Evolutionary conservation across 2,329 filamentous ascomycete species (phyloP).

Genomic region (Rhynchosporium graminicola): DNA sequence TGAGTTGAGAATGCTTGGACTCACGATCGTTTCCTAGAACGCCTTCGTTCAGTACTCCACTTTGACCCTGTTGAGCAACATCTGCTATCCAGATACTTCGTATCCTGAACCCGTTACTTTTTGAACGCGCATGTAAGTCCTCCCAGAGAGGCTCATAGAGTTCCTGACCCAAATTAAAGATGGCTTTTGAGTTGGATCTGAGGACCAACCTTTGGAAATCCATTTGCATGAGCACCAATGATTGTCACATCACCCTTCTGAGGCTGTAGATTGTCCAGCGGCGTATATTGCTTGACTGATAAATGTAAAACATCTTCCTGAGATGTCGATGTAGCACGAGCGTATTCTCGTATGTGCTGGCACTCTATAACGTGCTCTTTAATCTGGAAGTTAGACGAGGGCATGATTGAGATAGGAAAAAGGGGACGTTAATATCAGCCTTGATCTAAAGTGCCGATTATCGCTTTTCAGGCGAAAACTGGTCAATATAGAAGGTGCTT

Average conservation of each 20-base stretch:
- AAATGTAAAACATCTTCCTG: constrained; percentile 76
- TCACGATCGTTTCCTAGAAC: constrained; percentile 81
- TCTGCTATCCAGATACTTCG: constrained; percentile 89
- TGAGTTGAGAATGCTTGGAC: constrained; percentile 37
- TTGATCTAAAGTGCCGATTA: too few species aligned
- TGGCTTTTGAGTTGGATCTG: neutral
- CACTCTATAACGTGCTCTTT: constrained; percentile 72
- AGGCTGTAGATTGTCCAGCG: constrained; percentile 67
- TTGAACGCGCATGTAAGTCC: constrained; percentile 65
- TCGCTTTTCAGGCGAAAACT: neutral
- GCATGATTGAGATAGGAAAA: constrained; percentile 19
- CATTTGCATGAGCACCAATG: constrained; percentile 86
- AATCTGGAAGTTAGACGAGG: constrained; percentile 56
- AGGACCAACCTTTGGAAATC: constrained; percentile 74
- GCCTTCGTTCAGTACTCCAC: constrained; percentile 73
- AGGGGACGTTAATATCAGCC: too few species aligned
- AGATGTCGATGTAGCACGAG: constrained; percentile 67
- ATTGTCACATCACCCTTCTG: constrained; percentile 79
- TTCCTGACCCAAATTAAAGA: constrained; percentile 56
- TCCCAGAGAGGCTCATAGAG: constrained; percentile 92
- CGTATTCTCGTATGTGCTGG: constrained; percentile 81
- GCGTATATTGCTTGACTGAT: constrained; percentile 85
- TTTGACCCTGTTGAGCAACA: constrained; percentile 80
- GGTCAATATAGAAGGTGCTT: neutral
- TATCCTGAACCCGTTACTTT: constrained; percentile 65